Percentiles rank a stretch among this genome's conserved stretches.
These are phyloP conservation scores for Fistulinella prunicolor DNA, from an alignment of 768 basidiomycete genomes.

Conservation along the genomic window DNA sequence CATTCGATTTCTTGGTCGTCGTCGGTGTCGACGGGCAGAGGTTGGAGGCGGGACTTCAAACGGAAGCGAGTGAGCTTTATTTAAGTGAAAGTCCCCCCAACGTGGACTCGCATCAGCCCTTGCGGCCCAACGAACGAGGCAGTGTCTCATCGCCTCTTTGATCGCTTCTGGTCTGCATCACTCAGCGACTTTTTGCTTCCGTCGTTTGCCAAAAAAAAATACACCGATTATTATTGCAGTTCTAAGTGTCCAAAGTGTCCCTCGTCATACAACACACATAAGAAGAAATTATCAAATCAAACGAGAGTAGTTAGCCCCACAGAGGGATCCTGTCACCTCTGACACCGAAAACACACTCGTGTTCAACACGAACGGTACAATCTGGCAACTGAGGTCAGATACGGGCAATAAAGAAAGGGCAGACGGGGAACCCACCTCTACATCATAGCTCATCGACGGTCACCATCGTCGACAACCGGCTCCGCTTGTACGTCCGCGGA, in stretches of 20 bases:
- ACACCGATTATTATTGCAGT: slow-evolving; percentile 11
- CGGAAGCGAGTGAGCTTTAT: no score
- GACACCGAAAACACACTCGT: neutral
- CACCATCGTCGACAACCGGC: slow-evolving; percentile 50
- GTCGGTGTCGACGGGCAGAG: no score
- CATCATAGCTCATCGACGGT: slow-evolving; percentile 39
- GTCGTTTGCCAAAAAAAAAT: neutral
- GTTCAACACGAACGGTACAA: slow-evolving; percentile 22
- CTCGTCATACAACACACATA: no score
- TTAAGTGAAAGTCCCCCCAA: no score
- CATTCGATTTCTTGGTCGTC: no score
- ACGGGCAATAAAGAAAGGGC: no score
- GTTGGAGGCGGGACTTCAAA: no score
- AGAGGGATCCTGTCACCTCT: neutral
- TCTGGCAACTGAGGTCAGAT: no score
- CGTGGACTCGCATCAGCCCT: no score
- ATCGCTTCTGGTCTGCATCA: slow-evolving; percentile 17
- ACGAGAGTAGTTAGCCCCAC: no score
- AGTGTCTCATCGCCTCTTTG: slow-evolving; percentile 24
- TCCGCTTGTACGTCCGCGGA: slow-evolving; percentile 48
- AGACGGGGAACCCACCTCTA: slow-evolving; percentile 1
- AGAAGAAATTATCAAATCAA: no score
- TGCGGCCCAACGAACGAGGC: no score
- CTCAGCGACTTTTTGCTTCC: neutral
- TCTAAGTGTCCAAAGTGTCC: neutral